Conservation (phyloP, 2,329 filamentous ascomycete species). For the Penicillium fuscoglaucum region DNA sequence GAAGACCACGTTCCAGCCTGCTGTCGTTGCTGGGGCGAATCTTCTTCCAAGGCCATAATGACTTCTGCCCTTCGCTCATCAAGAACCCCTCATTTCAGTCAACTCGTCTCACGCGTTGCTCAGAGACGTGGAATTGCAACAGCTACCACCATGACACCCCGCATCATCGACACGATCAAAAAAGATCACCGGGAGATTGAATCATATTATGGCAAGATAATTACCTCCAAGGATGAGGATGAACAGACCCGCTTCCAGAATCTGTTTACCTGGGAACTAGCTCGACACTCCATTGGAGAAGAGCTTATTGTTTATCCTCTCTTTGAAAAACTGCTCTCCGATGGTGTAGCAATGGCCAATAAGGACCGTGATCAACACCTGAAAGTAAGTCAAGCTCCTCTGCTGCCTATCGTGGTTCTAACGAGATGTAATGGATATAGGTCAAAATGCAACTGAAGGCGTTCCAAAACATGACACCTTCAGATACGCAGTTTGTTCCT, state of each 20-base stretch:
- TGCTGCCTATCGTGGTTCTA: not conserved
- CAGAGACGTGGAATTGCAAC: constrained; percentile 5
- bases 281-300: constrained; percentile 52
- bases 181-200: constrained; percentile 44
- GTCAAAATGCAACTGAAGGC: constrained; percentile 52
- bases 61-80: not conserved
- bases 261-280: constrained; percentile 52
- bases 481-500: constrained; percentile 43
- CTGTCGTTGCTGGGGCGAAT: not conserved
- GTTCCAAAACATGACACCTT: constrained; percentile 48
- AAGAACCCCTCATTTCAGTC: not conserved
- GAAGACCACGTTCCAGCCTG: not conserved
- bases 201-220: constrained; percentile 44
- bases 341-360: constrained; percentile 47
- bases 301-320: constrained; percentile 55
- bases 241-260: constrained; percentile 44
- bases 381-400: not conserved
- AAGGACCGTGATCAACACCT: constrained; percentile 51
- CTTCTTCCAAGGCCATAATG: not conserved
- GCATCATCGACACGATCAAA: constrained; percentile 38
- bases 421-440: constrained; percentile 29
- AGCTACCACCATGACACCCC: constrained; percentile 6
- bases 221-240: constrained; percentile 40
- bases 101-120: not conserved
- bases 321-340: constrained; percentile 49